Evolutionary conservation across 176 grass and related monocot species (phyloP), one percentile per base, ranked within the genome.

Genomic region (Olyra latifolia): DNA sequence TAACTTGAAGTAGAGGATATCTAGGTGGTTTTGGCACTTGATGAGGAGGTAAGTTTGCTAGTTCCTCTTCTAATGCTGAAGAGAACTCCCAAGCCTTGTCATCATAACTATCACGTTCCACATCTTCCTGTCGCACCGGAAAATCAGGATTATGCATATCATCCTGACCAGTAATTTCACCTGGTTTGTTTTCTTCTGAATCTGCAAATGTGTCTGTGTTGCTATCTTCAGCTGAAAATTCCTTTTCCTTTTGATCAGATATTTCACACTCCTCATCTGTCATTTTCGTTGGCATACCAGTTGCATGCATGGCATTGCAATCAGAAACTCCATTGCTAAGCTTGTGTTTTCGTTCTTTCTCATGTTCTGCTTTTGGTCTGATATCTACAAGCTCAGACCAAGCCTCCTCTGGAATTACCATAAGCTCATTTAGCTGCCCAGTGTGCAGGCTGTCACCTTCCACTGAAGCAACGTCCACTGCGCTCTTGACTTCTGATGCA

Each of bases 1-100:
- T 89, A 69, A 93, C 76, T 62, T 83, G 85, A 91, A 93, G 80
- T 52, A 88, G 45, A 56, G 88, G 92, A 80, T 91, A 92, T 84
- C 62, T 89, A 43, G 86, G 87, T 44, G 78, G 81, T 66, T 61
- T 65, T 48, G 84, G 88, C 61, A 85, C 72, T 43, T 83, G 25
- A 45, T 58, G 64, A 49, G 59, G 50, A 27, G 74, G 83, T 49
- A 81, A 89, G 17, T 8, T 71, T 66, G 79, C 76, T 55, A 80
- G 55, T 70, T 88, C 89, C 58, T 85, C 81, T 69, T 87, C 83
- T 58, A 89, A 35, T 62, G 43, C 80, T 50, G 27, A 70, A 52
- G 68, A 80, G 29, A 84, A 44, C 3, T 91, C 88, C 65, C 1
- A 64, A 20, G 28, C 59, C 23, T 35, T 86, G 22, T 60, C 46